Conservation (phyloP, 148 eudicot genomes). For the Rhododendron griersonianum region DNA sequence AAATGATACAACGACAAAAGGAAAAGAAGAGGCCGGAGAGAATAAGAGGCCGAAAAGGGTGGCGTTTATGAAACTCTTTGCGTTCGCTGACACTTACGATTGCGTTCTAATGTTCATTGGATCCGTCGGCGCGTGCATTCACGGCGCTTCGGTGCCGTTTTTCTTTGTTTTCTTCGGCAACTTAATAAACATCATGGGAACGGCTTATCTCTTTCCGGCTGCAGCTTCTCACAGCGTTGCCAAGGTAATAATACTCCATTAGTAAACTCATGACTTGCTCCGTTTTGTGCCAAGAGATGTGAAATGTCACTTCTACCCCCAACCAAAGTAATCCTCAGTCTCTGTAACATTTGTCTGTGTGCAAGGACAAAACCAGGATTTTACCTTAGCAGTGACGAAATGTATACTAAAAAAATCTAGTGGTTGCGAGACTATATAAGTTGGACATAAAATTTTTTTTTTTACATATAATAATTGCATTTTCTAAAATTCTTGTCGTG, state of each 20-base stretch:
- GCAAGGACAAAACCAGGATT: too few species aligned
- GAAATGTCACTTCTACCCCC: background rate
- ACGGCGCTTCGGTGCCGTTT: conserved; percentile 89
- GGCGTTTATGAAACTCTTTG: conserved; percentile 43
- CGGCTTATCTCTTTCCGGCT: conserved; percentile 83
- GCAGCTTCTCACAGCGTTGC: conserved; percentile 84
- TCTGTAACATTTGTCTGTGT: background rate
- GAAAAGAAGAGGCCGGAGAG: background rate
- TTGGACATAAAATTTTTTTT: too few species aligned
- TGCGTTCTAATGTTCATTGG: conserved; percentile 69
- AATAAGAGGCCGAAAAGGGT: conserved; percentile 26
- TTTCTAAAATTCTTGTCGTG: too few species aligned
- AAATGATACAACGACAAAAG: background rate
- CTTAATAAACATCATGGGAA: conserved; percentile 72
- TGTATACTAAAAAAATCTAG: too few species aligned
- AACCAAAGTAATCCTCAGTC: background rate
- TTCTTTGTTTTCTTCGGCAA: conserved; percentile 95
- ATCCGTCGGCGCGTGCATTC: conserved; percentile 68
- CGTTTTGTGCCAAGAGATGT: background rate
- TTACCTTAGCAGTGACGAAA: too few species aligned
- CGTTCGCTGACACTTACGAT: conserved; percentile 71
- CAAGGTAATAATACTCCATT: conserved; percentile 37
- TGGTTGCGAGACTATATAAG: too few species aligned
- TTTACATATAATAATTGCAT: too few species aligned
- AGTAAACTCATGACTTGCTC: too few species aligned